These are phyloP conservation scores for Paramecium caudatum DNA, from an alignment of 73 alveolate species.

Conservation along the genomic window DNA sequence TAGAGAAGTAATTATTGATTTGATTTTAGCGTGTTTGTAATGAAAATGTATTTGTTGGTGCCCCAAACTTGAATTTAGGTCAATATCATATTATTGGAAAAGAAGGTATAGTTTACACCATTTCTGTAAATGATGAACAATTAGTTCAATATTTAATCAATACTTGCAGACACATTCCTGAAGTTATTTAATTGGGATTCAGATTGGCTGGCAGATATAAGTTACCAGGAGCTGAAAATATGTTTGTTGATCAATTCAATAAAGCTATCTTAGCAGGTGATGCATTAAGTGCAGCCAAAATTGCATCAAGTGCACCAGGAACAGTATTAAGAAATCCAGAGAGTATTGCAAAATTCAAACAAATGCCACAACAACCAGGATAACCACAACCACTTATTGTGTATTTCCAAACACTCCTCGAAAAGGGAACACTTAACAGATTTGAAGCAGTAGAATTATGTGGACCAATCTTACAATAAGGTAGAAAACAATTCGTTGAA, in stretches of 20 bases:
- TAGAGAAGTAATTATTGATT: constrained; percentile 77
- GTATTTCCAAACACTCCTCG: constrained; percentile 95
- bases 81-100: constrained; percentile 93
- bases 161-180: constrained; percentile 91
- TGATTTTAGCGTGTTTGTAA: constrained; percentile 85
- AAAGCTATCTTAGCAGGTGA: constrained; percentile 94
- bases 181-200: constrained; percentile 94
- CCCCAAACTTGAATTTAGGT: constrained; percentile 86
- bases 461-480: constrained; percentile 93
- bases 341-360: constrained; percentile 94
- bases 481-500: constrained; percentile 89
- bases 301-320: constrained; percentile 99
- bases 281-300: constrained; percentile 96
- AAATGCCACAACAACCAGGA: constrained; percentile 85
- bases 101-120: constrained; percentile 94
- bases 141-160: constrained; percentile 91
- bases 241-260: constrained; percentile 94
- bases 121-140: constrained; percentile 88
- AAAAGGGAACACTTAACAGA: constrained; percentile 94
- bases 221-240: constrained; percentile 97
- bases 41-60: constrained; percentile 89
- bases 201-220: constrained; percentile 94
- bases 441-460: constrained; percentile 96
- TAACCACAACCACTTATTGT: constrained; percentile 96
- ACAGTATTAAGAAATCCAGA: constrained; percentile 94